Evolutionary conservation across 306 rosid genomes (phyloP), one percentile per base, ranked within the genome.

Genomic region (Casuarina equisetifolia): DNA sequence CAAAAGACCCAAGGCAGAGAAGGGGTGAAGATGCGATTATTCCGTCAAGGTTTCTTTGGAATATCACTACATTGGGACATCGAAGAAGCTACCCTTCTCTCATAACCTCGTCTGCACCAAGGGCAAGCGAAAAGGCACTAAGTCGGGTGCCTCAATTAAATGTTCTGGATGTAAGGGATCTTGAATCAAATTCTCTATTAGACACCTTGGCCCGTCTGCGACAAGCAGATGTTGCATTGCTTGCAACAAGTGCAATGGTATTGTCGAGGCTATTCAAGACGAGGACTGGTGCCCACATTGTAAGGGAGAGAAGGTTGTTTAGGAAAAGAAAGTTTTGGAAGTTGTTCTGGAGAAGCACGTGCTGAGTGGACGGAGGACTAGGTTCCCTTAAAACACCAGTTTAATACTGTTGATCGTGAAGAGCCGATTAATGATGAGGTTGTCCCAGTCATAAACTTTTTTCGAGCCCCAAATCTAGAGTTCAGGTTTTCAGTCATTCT

Each of bases 141-240:
- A 94, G 74, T 94, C 98, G 5, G 98, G 98, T 25, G 97, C 96
- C 69, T 92, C 98, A 3, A 83, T 84, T 87, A 92, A 85, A 76
- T 94, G 98, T 78, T 80, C 91, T 83, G 91, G 91, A 48, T 94
- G 98, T 81, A 97, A 92, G 87, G 98, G 98, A 51, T 85, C 96
- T 66, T 97, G 98, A 76, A 90, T 94, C 97, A 94, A 94, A 82
- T 89, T 92, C 45, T 90, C 98, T 7, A 94, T 94, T 3, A 89
- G 98, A 66, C 98, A 94, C 44, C 93, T 94, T 6, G 98, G 98
- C 63, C 98, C 98, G 2, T 86, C 94, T 40, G 92, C 92, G 98
- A 94, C 71, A 97, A 94, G 85, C 97, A 94, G 77, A 94, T 94
- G 98, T 97, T 92, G 83, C 97, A 94, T n/a, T 76, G 84, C 98